Conservation (phyloP, 208 protist species). For the Trypanosoma avium region DNA sequence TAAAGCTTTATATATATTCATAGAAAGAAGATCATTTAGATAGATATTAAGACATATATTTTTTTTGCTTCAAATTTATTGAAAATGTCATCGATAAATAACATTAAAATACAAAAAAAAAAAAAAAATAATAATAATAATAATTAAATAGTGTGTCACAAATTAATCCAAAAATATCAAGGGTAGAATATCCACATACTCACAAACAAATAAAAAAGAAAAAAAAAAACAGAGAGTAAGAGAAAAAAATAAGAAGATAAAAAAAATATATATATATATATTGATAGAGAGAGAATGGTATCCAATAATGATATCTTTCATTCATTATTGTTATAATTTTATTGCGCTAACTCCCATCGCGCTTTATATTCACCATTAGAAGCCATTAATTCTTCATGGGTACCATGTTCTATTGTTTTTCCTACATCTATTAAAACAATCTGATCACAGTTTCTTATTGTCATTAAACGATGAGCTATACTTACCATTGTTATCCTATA, state of each 20-base stretch:
- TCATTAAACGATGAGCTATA: conserved; percentile 73
- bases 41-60: too few relatives aligned
- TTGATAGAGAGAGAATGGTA: neutral
- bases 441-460: conserved; percentile 65
- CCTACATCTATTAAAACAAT: conserved; percentile 64
- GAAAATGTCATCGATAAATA: too few relatives aligned
- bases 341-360: conserved; percentile 30
- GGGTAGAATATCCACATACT: neutral
- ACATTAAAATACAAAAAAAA: neutral
- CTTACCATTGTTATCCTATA: conserved; percentile 50
- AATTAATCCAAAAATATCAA: conserved; percentile 4
- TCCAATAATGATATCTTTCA: neutral
- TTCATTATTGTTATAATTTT: neutral
- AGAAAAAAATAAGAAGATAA: conserved; percentile 9
- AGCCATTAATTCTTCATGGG: conserved; percentile 40
- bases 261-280: neutral
- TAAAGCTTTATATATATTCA: too few relatives aligned
- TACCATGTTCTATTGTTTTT: conserved; percentile 35
- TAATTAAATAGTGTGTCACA: conserved; percentile 11
- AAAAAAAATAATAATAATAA: conserved; percentile 17
- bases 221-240: neutral
- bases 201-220: neutral
- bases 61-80: too few relatives aligned
- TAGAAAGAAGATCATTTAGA: too few relatives aligned
- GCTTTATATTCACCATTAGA: conserved; percentile 30